Base-by-base conservation (phyloP, 495 filamentous ascomycete species). In the Thozetella sp. region DNA sequence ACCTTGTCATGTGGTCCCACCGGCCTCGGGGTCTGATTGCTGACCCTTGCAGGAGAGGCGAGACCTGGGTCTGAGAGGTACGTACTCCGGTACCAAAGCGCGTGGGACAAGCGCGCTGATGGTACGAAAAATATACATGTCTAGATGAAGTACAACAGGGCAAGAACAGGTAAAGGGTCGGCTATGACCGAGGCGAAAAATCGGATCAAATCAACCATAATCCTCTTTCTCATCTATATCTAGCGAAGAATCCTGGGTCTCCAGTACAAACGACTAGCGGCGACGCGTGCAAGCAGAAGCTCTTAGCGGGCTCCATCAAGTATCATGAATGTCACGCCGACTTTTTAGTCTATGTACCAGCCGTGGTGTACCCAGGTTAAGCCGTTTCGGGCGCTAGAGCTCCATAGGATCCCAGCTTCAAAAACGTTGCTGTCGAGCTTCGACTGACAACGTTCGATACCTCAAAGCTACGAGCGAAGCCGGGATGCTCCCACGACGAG, bases 401-500 rank as follows among this genome's bases (percentile, higher is more conserved):
- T 48, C 9, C n/a, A 4, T 11, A 48, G 3, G 3, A 20, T 48
- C 43, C n/a, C 10, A 20, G 43, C 43, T 48, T 48, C n/a, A 48
- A 48, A 48, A 48, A 56, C 46, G 27, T 30, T 50, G 27, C 26
- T 22, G 2, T 22, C 3, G 22, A 34, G 43, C 19, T 25, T 30
- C 17, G 25, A 40, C 20, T 24, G 19, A n/a, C n/a, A 58, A 53
- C 50, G 25, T 53, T 54, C 27, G 3, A 50, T 51, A 24, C 25
- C 50, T 22, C 17, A 58, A 23, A 24, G 19, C 13, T 22, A 25
- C 2, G 9, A 48, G 20, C 22, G 52, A 22, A 54, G 45, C 53
- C 59, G 59, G 57, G 62, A 67, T 73, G 70, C 60, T 65, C 46
- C 48, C 64, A 43, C 61, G 58, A 54, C 63, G 70, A 24, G 56